These are phyloP conservation scores for Psilocybe cyanescens DNA, from an alignment of 768 basidiomycete species.

Conservation along the genomic window DNA sequence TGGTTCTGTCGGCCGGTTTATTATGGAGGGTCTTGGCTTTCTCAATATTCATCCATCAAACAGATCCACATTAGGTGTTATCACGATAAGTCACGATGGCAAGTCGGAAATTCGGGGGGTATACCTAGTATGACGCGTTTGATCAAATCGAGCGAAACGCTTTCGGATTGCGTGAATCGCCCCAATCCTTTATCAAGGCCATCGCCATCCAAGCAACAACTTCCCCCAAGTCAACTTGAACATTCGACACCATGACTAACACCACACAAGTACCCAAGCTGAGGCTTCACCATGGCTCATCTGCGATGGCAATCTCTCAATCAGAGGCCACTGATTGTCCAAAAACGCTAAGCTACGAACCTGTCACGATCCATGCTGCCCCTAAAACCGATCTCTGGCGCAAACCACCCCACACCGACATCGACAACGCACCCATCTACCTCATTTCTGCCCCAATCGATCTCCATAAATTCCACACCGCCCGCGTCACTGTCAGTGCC, in stretches of 20 bases:
- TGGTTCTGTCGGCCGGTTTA: not conserved
- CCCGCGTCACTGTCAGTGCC: constrained; percentile 31
- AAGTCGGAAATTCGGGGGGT: not conserved
- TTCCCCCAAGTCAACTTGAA: not conserved
- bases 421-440: constrained; percentile 34
- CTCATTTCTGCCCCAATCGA: constrained; percentile 31
- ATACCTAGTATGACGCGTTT: constrained; percentile 4
- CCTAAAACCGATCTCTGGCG: constrained; percentile 38
- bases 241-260: not conserved
- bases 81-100: not conserved
- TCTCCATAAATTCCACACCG: constrained; percentile 33
- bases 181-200: constrained; percentile 13
- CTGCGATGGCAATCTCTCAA: constrained; percentile 34
- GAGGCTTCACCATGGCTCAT: constrained; percentile 34
- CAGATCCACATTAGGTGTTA: not conserved
- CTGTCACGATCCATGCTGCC: constrained; percentile 25
- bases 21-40: not conserved
- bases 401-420: constrained; percentile 32
- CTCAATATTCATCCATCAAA: not conserved
- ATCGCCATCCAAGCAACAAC: not conserved
- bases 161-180: not conserved
- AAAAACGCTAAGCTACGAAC: constrained; percentile 25
- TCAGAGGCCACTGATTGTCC: constrained; percentile 19
- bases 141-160: constrained; percentile 8
- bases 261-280: constrained; percentile 25